Conservation (phyloP, 176 grass and related monocot species). For the Tillandsia leiboldiana region DNA sequence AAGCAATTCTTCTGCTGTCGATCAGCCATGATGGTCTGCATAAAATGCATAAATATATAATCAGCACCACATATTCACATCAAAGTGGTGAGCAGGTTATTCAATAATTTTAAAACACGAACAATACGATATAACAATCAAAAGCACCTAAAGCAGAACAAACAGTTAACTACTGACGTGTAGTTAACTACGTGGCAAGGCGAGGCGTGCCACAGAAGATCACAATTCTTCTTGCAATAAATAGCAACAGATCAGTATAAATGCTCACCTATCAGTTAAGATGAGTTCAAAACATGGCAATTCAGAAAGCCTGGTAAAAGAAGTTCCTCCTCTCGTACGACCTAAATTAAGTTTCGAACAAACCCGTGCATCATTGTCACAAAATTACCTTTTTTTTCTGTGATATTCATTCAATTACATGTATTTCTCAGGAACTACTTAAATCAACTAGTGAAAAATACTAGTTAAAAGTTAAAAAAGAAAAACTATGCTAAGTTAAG, state of each 20-base stretch:
- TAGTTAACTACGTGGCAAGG: neutral
- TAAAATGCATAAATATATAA: slow-evolving; percentile 14
- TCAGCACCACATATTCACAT: neutral
- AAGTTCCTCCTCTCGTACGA: slow-evolving; percentile 1
- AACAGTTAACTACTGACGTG: neutral
- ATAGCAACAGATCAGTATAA: no score
- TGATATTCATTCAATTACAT: no score
- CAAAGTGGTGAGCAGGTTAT: neutral
- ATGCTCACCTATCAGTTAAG: neutral
- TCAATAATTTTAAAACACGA: neutral
- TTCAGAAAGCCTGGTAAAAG: neutral
- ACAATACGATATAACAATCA: neutral
- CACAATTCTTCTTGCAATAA: neutral
- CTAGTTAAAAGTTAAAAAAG: no score
- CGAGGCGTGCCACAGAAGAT: neutral
- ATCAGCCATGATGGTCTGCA: slow-evolving; percentile 87
- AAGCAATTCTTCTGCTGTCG: slow-evolving; percentile 79
- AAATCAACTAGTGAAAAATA: no score
- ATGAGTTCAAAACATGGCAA: neutral
- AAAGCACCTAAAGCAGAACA: neutral
- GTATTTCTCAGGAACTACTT: no score
- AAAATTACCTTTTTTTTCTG: no score
- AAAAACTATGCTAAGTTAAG: no score
- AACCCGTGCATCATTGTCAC: slow-evolving; percentile 39
- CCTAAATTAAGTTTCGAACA: slow-evolving; percentile 7